A percentile compares a stretch with the other conserved stretches of the same genome.
phyloP scores from a whole-genome alignment of 305 asterid genomes.

The Fraxinus floribunda region DNA sequence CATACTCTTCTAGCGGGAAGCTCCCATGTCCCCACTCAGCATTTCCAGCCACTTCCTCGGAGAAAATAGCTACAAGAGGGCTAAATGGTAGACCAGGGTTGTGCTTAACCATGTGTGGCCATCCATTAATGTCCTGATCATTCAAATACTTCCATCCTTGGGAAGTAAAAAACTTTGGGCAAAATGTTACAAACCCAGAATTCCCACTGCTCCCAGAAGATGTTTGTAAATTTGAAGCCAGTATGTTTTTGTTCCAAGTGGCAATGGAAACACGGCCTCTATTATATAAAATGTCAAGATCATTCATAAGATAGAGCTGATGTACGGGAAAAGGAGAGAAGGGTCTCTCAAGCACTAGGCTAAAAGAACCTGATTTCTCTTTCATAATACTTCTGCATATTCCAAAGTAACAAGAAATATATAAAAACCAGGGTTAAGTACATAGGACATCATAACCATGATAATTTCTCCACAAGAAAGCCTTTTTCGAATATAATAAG shows the following conservation, averaged over 20 bases:
- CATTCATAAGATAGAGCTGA: constrained; percentile 57
- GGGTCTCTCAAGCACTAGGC: constrained; percentile 93
- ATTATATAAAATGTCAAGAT: constrained; percentile 61
- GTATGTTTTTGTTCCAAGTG: constrained; percentile 69
- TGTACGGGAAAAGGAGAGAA: constrained; percentile 80
- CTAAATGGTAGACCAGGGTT: constrained; percentile 57
- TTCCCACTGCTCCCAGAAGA: constrained; percentile 59
- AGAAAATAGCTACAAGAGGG: constrained; percentile 64
- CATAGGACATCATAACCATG: not conserved
- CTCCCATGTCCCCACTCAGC: constrained; percentile 86
- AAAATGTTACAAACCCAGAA: constrained; percentile 74
- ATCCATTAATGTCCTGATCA: constrained; percentile 38
- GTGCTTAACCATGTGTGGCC: constrained; percentile 30
- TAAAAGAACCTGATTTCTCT: constrained; percentile 63
- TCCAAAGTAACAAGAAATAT: constrained; percentile 16
- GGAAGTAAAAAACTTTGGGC: constrained; percentile 65
- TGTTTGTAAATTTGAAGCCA: constrained; percentile 45
- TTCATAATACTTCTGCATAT: constrained; percentile 66
- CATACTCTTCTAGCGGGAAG: constrained; percentile 88
- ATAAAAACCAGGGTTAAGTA: not conserved
- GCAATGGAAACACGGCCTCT: constrained; percentile 77
- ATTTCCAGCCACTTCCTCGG: constrained; percentile 51
- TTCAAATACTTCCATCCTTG: constrained; percentile 74
- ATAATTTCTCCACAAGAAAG: not conserved
- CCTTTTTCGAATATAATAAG: not conserved